Evolutionary conservation across 2,329 filamentous ascomycete species (phyloP), one percentile per base, ranked within the genome.

Genomic region (Apiospora koreana): DNA sequence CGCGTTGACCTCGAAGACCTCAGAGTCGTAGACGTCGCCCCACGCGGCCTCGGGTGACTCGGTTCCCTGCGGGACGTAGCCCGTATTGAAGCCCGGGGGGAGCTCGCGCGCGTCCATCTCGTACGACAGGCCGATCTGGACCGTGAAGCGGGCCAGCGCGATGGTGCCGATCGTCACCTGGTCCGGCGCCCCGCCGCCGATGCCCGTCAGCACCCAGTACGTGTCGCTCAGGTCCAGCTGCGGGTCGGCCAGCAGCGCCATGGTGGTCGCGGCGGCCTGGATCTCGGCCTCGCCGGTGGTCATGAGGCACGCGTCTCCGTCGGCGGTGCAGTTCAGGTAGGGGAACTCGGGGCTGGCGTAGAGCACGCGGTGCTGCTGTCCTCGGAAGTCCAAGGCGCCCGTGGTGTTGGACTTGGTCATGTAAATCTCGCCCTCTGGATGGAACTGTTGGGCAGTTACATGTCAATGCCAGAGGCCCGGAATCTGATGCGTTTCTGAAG

Each of bases 61-160:
- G 54, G 75, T 69, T 31, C 68, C 73, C 54, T 76, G 73, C 18
- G 75, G 75, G n/a, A 73, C 70, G 71, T 74, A 76, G 43, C 75
- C 76, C 28, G 73, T 71, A 23, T 68, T 69, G 66, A 70, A 75
- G 28, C 73, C 54, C 72, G 14, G 68, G 42, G 75, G 90, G 41
- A 93, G 87, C 72, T 93, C 91, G 42, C 92, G 87, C 1, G 87
- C 82, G 74, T 94, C 92, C 72, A 94, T 88, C 79, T 94, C 92
- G 73, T 94, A 93, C 79, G 94, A 92, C 68, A 94, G 83, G 0
- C 90, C 92, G 3, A 94, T 91, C 77, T 94, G 93, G 5, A 94
- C 86, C 0, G 91, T 88, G 76, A 90, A 95, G 25, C 88, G 87
- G 43, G 90, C 87, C 69, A 94, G 88, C 0, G 91, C 90, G 0